These are phyloP conservation scores for Aspergillus jensenii DNA, from an alignment of 2,329 filamentous ascomycete genomes.

Conservation along the genomic window DNA sequence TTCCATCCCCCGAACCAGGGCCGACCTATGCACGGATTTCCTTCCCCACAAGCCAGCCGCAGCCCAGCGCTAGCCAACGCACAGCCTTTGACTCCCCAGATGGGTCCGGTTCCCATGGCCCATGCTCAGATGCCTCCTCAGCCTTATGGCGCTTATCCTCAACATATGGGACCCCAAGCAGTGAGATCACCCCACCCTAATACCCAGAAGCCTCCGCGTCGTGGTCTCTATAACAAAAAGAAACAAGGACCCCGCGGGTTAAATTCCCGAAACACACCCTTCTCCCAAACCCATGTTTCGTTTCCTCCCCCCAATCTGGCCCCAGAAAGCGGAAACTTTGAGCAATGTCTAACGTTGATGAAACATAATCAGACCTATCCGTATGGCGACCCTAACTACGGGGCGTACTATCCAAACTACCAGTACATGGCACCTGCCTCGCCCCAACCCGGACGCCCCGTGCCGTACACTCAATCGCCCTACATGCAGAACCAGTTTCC, in stretches of 20 bases:
- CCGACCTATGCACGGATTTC: constrained; percentile 48
- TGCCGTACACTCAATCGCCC: constrained; percentile 49
- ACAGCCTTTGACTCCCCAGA: constrained; percentile 69
- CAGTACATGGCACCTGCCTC: constrained; percentile 46
- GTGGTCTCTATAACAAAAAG: constrained; percentile 36
- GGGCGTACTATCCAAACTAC: constrained; percentile 48
- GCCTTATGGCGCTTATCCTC: constrained; percentile 58
- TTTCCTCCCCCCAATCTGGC: constrained; percentile 58
- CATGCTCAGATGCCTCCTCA: constrained; percentile 63
- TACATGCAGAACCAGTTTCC: constrained; percentile 56
- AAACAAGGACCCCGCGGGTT: constrained; percentile 29
- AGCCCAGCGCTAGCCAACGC: constrained; percentile 67
- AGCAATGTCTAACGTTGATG: constrained; percentile 67
- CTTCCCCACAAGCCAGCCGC: constrained; percentile 63
- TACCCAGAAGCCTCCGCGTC: constrained; percentile 27
- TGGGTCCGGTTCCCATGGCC: constrained; percentile 68
- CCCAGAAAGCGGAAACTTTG: constrained; percentile 69
- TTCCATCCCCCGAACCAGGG: constrained; percentile 48
- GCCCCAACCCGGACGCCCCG: constrained; percentile 46
- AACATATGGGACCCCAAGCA: constrained; percentile 60
- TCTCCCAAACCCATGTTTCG: constrained; percentile 22
- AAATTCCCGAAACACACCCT: constrained; percentile 16
- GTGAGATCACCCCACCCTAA: constrained; percentile 51
- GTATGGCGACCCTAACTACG: constrained; percentile 32
- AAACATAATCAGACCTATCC: constrained; percentile 64